Percentiles rank a stretch among this genome's conserved stretches.
phyloP scores from a whole-genome alignment of 1,284 basidiomycete genomes.

The Coniophora puteana region DNA sequence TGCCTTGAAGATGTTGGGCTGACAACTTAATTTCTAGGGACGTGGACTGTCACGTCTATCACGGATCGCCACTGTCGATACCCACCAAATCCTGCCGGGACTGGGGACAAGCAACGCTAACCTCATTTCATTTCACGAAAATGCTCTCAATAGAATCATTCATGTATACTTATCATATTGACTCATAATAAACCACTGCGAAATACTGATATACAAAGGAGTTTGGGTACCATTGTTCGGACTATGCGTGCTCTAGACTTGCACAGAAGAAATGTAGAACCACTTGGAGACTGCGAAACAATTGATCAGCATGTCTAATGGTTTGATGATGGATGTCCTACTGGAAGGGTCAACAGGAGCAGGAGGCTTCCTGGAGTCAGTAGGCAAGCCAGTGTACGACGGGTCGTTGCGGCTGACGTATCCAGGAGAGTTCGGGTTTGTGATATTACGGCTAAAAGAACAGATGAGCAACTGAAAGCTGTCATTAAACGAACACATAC shows the following conservation, averaged over 20 bases:
- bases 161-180: background rate
- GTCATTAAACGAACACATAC: slow-evolving; percentile 43
- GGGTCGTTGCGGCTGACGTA: slow-evolving; percentile 64
- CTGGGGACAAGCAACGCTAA: slow-evolving; percentile 28
- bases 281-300: slow-evolving; percentile 72
- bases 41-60: slow-evolving; percentile 91
- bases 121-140: slow-evolving; percentile 4
- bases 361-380: slow-evolving; percentile 78
- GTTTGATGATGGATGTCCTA: slow-evolving; percentile 33
- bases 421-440: slow-evolving; percentile 74
- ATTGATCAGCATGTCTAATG: slow-evolving; percentile 27
- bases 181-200: background rate
- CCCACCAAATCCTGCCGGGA: slow-evolving; percentile 45
- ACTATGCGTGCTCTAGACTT: slow-evolving; percentile 44
- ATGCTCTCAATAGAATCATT: background rate
- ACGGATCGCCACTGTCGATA: slow-evolving; percentile 83
- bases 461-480: slow-evolving; percentile 4
- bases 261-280: slow-evolving; percentile 87
- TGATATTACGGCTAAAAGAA: slow-evolving; percentile 58
- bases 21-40: slow-evolving; percentile 46
- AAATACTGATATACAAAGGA: background rate
- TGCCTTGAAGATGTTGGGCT: slow-evolving; percentile 6
- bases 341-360: slow-evolving; percentile 87
- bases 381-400: slow-evolving; percentile 65
- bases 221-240: background rate